A percentile compares a stretch with the other conserved stretches of the same genome.
These are phyloP conservation scores for Talaromyces islandicus DNA, from an alignment of 2,329 filamentous ascomycete species.

Conservation along the genomic window DNA sequence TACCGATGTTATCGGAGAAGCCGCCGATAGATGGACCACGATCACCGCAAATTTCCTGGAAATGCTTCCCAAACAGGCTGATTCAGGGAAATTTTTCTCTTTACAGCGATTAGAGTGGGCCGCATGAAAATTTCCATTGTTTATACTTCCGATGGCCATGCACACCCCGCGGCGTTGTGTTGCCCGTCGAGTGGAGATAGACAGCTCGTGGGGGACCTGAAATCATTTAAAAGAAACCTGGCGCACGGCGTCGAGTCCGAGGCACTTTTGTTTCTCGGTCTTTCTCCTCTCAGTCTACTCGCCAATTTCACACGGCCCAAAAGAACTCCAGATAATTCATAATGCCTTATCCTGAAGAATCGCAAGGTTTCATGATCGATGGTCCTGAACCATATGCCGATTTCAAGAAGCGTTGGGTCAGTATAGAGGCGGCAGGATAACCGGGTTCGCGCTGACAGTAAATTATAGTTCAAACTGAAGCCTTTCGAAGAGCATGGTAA, in stretches of 20 bases:
- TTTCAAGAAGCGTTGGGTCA: constrained; percentile 53
- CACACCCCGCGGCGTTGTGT: background rate
- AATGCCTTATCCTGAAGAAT: constrained; percentile 42
- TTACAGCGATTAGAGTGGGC: background rate
- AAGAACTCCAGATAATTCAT: constrained; percentile 2
- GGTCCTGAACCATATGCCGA: constrained; percentile 61
- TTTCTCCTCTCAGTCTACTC: background rate
- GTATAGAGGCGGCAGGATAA: constrained; percentile 10
- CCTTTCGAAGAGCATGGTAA: constrained; percentile 68
- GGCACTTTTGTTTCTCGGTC: background rate
- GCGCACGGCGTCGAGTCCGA: background rate
- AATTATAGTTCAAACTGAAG: constrained; percentile 69
- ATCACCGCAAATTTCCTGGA: background rate
- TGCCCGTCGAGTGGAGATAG: background rate
- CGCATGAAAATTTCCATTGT: background rate
- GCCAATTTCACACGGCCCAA: background rate
- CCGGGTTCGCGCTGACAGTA: background rate
- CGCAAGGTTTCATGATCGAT: constrained; percentile 46
- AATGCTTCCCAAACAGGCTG: background rate
- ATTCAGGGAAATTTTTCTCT: background rate
- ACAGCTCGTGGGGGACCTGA: background rate
- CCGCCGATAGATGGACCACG: background rate
- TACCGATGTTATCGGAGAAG: background rate
- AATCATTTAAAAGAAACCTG: background rate
- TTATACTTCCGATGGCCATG: background rate